These are phyloP conservation scores for Nicotiana attenuata DNA, from an alignment of 257 asterid genomes.

Conservation along the genomic window DNA sequence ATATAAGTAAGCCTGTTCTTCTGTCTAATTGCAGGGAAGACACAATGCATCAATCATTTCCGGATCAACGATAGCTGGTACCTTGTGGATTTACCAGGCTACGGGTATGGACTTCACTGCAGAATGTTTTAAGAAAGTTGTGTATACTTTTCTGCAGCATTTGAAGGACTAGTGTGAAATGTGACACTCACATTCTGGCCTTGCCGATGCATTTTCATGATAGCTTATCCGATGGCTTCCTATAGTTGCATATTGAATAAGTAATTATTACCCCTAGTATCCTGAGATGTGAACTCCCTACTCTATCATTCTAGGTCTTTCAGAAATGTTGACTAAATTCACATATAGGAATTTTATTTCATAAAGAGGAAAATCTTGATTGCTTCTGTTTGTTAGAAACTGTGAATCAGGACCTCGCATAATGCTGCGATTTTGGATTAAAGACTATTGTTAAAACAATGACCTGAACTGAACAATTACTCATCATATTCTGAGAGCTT, in stretches of 20 bases:
- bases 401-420: not conserved
- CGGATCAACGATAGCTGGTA: constrained; percentile 86
- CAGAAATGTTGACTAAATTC: not conserved
- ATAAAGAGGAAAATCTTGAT: not conserved
- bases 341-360: not conserved
- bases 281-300: not conserved
- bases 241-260: not conserved
- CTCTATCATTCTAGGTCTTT: not conserved
- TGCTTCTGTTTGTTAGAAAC: not conserved
- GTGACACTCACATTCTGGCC: not conserved
- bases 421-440: not conserved
- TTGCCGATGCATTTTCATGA: not conserved
- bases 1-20: not conserved
- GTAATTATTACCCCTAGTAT: not conserved
- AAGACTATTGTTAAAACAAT: not conserved
- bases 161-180: not conserved
- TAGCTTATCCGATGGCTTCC: not conserved
- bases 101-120: constrained; percentile 55
- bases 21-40: constrained; percentile 73
- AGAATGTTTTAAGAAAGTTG: not conserved
- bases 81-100: constrained; percentile 98
- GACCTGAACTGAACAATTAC: not conserved
- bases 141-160: not conserved
- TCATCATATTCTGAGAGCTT: not conserved
- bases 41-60: constrained; percentile 98